Evolutionary conservation across 176 grass and related monocot species (phyloP).

Genomic region (Calamus simplicifolius): DNA sequence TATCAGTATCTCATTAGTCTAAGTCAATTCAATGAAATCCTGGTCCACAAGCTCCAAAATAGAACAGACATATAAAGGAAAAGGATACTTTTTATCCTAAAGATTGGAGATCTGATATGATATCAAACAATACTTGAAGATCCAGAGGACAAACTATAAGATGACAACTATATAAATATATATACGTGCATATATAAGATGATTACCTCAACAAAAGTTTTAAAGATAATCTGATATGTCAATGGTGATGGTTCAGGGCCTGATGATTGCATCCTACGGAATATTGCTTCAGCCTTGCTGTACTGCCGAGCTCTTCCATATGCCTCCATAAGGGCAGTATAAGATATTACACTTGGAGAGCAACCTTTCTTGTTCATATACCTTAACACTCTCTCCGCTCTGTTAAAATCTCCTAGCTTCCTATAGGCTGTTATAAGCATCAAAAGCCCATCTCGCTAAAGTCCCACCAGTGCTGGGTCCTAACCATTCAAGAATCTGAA

Average conservation of each 20-base stretch:
- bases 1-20: too few relatives aligned
- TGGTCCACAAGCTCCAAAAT: too few relatives aligned
- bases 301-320: slow-evolving; percentile 88
- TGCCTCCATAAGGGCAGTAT: slow-evolving; percentile 87
- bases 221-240: slow-evolving; percentile 90
- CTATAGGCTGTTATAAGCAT: slow-evolving; percentile 93
- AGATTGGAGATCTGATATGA: too few relatives aligned
- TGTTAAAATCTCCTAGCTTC: slow-evolving; percentile 71
- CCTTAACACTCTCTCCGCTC: slow-evolving; percentile 65
- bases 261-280: slow-evolving; percentile 73
- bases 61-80: too few relatives aligned
- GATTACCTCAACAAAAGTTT: slow-evolving; percentile 76
- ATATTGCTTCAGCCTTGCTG: slow-evolving; percentile 69
- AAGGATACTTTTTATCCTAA: too few relatives aligned
- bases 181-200: too few relatives aligned
- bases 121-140: too few relatives aligned
- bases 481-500: slow-evolving; percentile 94
- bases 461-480: slow-evolving; percentile 90
- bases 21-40: too few relatives aligned
- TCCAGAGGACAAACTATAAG: too few relatives aligned
- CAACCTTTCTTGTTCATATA: slow-evolving; percentile 82
- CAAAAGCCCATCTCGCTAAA: slow-evolving; percentile 87
- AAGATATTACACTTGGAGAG: slow-evolving; percentile 71
- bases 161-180: too few relatives aligned
- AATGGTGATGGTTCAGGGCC: slow-evolving; percentile 83